Base-by-base conservation (phyloP, 805 yeast species). In the Barnettozyma sp. region DNA sequence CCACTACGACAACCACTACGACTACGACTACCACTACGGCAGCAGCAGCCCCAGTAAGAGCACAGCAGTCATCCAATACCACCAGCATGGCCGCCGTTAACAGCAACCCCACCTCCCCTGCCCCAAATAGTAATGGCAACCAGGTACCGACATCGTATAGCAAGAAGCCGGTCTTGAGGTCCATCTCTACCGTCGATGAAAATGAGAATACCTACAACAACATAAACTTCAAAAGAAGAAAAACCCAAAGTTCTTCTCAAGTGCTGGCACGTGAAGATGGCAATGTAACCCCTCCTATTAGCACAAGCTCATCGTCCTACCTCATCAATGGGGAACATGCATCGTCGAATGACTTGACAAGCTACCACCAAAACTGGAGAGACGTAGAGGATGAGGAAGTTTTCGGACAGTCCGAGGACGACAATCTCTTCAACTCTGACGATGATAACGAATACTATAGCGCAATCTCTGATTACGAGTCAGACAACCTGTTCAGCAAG, bases 121-220 rank as follows among this genome's bases (percentile, higher is more conserved):
- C n/a, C n/a, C n/a, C n/a, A n/a, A n/a, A n/a, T n/a, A n/a, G n/a
- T n/a, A n/a, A n/a, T n/a, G n/a, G n/a, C n/a, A n/a, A n/a, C n/a
- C n/a, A n/a, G n/a, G n/a, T 10, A 10, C 34, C 35, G 13, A 10
- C 16, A 15, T 16, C 16, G 16, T n/a, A 7, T 16, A 22, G 30
- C n/a, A 41, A 44, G 34, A 52, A 49, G 40, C 56, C 54, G 14
- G 48, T 53, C 10, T 38, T 52, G 29, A 53, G 55, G 46, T 52
- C 56, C 26, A 52, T 52, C 37, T 36, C 46, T 8, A 52, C 55
- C 9, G 43, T 52, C 39, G 56, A 49, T 40, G 56, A 51, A 24
- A 43, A 52, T 41, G 56, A 53, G 34, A 46, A 44, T 29, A 49
- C 55, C 12, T 51, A 50, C 33, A 53, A 51, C 36, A 52, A 48